Evolutionary conservation across 1,284 basidiomycete species (phyloP), one percentile per base, ranked within the genome.

Genomic region (Boletus mariae): DNA sequence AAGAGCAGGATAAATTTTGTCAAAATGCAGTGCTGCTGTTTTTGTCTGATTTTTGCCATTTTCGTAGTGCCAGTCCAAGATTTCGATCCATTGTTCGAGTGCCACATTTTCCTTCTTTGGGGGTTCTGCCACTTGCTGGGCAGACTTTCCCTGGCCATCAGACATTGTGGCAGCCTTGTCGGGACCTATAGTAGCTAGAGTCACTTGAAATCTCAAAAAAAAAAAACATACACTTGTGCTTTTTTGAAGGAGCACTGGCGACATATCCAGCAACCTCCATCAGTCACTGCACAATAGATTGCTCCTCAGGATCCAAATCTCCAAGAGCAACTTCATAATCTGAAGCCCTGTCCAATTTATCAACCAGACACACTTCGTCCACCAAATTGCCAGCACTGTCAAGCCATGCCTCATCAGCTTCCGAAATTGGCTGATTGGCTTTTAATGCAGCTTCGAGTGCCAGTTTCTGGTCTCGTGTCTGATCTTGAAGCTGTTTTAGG

Each of bases 31-130:
- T n/a, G 15, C 13, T n/a, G 51, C 47, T 2, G 47, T 61, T 15
- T 51, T 34, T 1, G 1, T 28, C 17, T 61, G 50, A 9, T 23
- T 51, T 12, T 29, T 11, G 0, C 37, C 28, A 38, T 60, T 47
- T 0, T 7, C 13, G 26, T 55, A n/a, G 25, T 56, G 20, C 56
- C 59, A 61, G 17, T 61, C 20, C 0, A 60, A n/a, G 6, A 61
- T 56, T n/a, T 54, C 34, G 4, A 61, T 54, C 2, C 7, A 0
- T 23, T 60, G 57, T 4, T 25, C 1, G 0, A 60, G 15, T 11
- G 43, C 53, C 0, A 35, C 49, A 53, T 52, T 58, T 23, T 46
- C 28, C 3, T 54, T 54, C 25, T 47, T 47, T 40, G 6, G 15
- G 37, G 20, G 13, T 40, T 40, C 29, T 7, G 4, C 7, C 29